Evolutionary conservation across 2,329 filamentous ascomycete genomes (phyloP).

Genomic region (Emmonsia crescens): DNA sequence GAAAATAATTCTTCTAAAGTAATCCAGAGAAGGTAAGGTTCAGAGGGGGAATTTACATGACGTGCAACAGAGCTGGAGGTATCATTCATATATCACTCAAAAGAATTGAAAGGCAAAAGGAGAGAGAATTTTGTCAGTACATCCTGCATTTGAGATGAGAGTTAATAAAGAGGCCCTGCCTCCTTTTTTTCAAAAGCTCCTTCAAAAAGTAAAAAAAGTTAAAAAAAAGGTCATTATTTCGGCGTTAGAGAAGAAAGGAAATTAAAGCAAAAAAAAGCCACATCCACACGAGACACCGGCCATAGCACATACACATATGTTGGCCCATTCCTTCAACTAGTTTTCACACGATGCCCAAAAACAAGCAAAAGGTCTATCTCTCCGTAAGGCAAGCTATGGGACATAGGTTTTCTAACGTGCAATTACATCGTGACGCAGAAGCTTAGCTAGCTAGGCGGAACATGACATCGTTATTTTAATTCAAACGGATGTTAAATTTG

Average conservation of each 20-base stretch:
- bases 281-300: neutral
- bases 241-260: neutral
- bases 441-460: neutral
- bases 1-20: neutral
- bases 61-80: neutral
- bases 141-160: neutral
- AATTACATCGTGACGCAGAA: neutral
- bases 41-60: neutral
- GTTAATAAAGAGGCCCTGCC: neutral
- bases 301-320: neutral
- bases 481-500: neutral
- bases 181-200: neutral
- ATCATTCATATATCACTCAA: neutral
- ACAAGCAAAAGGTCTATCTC: slow-evolving; percentile 3
- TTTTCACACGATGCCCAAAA: slow-evolving; percentile 1
- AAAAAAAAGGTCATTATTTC: neutral
- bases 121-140: neutral
- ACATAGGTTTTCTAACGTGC: neutral
- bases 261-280: neutral
- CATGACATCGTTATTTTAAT: neutral
- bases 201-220: neutral
- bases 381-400: neutral
- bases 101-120: neutral
- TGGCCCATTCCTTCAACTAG: neutral
- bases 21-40: neutral